Conservation (phyloP, 768 basidiomycete genomes). For the Albatrellus ellisii region DNA sequence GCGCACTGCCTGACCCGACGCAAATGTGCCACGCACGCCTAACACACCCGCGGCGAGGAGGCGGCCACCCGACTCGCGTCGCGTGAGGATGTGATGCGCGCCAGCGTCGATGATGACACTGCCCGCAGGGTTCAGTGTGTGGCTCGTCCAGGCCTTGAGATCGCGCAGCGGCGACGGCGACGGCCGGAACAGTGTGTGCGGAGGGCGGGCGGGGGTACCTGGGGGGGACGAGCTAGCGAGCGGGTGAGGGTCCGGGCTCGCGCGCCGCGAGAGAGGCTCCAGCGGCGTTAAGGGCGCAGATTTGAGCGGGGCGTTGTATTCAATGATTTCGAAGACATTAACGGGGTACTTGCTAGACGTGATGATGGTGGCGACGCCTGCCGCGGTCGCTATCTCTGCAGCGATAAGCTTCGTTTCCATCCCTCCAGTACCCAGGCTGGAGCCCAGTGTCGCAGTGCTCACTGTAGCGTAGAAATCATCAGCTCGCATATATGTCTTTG, state of each 20-base stretch:
- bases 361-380: slow-evolving; percentile 88
- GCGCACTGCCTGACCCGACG: slow-evolving; percentile 87
- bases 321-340: slow-evolving; percentile 69
- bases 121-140: slow-evolving; percentile 84
- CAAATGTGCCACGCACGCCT: slow-evolving; percentile 79
- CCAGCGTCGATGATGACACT: slow-evolving; percentile 82
- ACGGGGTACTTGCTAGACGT: slow-evolving; percentile 70
- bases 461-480: slow-evolving; percentile 34
- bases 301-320: slow-evolving; percentile 45
- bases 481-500: not conserved
- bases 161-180: slow-evolving; percentile 63
- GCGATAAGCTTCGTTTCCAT: slow-evolving; percentile 99
- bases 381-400: slow-evolving; percentile 92
- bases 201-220: slow-evolving; percentile 33
- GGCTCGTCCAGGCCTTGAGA: slow-evolving; percentile 94
- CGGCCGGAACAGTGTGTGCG: slow-evolving; percentile 82
- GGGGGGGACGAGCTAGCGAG: not conserved
- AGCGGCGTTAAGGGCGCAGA: slow-evolving; percentile 25
- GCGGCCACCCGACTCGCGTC: slow-evolving; percentile 80
- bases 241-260: slow-evolving; percentile 14
- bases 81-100: slow-evolving; percentile 75
- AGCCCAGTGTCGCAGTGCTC: slow-evolving; percentile 85
- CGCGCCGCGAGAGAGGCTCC: slow-evolving; percentile 17
- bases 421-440: slow-evolving; percentile 89
- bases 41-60: slow-evolving; percentile 88